Base-by-base conservation (phyloP, 164 flowering plant genomes). In the Kingdonia uniflora region DNA sequence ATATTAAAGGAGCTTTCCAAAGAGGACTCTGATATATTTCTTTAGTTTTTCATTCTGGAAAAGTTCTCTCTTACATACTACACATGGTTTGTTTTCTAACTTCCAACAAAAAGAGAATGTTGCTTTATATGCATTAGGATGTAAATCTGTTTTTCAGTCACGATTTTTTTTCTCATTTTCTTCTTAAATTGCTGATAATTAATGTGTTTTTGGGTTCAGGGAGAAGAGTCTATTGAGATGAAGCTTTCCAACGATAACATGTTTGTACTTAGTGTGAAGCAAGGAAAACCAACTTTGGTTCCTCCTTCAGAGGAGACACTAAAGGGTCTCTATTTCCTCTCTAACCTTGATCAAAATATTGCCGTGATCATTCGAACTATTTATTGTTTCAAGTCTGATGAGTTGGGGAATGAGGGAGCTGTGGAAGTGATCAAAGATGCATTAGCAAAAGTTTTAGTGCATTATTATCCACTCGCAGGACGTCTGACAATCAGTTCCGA, bases 391-490 rank as follows among this genome's bases (percentile, higher is more conserved):
- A 79, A 71, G 61, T 73, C 77, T 1, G 74, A 66, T 12, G 71
- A 62, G 14, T 72, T 50, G 46, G 82, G 82, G 6, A 77, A 77
- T 29, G 80, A 81, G 54, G 71, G 52, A 26, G 87, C 85, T 22
- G 74, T 23, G 2, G 65, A 74, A 52, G 76, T 80, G 11, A 63
- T 86, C 16, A 84, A 68, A 71, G 76, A 76, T 11, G 85, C 88
- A 1, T 65, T 90, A 64, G 67, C 95, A 0, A 77, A 77, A 64
- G 82, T 83, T 44, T 87, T 90, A 33, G 91, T 87, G 41, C 78
- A 73, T 20, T 87, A 78, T 68, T 80, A 87, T 46, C 95, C 95
- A 0, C 60, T 75, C 6, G 87, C 95, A 0, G 95, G 97, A 41
- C 56, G 91, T 59, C 63, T 90, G 0, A 76, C 80, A 0, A 71